Conservation (phyloP, 176 grass and related monocot genomes). For the Oryza glaberrima region DNA sequence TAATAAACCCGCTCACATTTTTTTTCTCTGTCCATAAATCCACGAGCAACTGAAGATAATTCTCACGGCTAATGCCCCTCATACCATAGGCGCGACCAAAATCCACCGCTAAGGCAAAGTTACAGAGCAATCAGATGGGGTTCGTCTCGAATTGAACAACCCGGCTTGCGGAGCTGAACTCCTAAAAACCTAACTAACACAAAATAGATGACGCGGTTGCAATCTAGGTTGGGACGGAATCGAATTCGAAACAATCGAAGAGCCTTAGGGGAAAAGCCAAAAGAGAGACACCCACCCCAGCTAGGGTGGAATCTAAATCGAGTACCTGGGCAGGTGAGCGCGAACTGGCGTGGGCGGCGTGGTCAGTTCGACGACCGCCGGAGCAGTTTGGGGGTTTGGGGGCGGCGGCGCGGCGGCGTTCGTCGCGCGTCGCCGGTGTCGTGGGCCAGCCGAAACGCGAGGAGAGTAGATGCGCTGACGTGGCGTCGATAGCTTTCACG, state of each 20-base stretch:
- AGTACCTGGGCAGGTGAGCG: slow-evolving; percentile 27
- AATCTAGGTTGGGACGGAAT: neutral
- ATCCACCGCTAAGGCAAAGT: neutral
- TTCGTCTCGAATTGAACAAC: neutral
- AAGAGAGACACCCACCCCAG: neutral
- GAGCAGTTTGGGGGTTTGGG: too few species aligned
- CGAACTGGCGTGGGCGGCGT: neutral
- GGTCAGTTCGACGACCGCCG: neutral
- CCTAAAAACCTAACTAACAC: neutral
- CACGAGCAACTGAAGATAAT: neutral
- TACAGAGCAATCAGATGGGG: neutral
- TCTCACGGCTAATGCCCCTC: neutral
- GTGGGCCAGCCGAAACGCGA: neutral
- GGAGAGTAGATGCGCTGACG: neutral
- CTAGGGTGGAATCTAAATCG: neutral
- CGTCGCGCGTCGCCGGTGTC: neutral
- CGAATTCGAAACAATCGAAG: neutral
- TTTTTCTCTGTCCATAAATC: neutral
- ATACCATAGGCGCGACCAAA: neutral
- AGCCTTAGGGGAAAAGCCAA: neutral
- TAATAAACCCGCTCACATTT: neutral
- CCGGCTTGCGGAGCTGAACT: neutral
- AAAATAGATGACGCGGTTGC: neutral
- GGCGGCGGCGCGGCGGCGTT: neutral
- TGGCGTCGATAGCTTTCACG: slow-evolving; percentile 11